Evolutionary conservation across 371 early-diverging fungal genomes (phyloP), one percentile per base, ranked within the genome.

Genomic region (Amoeboaphelidium occidentale): DNA sequence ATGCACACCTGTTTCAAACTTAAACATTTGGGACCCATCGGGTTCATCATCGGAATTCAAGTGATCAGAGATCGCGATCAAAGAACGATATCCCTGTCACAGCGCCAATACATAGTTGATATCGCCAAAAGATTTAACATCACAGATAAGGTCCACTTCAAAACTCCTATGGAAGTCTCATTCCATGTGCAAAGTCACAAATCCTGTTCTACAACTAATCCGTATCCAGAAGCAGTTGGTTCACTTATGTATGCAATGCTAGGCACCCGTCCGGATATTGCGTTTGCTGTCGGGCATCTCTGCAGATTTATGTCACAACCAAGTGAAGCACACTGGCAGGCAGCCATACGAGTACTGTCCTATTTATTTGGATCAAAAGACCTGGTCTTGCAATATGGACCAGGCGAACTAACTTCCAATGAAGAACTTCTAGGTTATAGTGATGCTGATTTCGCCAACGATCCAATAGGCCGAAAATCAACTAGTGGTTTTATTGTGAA

Each of bases 401-500:
- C n/a, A n/a, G n/a, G n/a, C n/a, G 32, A 10, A 2, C 27, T 20
- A 14, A 2, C 25, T 20, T 43, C 39, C 17, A 10, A 32, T 32
- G 39, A 32, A 10, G 49, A 14, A 22, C 24, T 51, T 2, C 3
- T 42, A 14, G 48, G n/a, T 3, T 55, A 57, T 25, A 26, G 24
- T 27, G 55, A 55, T 27, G 4, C 55, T 13, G 26, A 27, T 28
- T 42, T 23, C 12, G 55, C 51, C 49, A 4, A 23, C 14, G 23
- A 48, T n/a, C 43, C 32, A 41, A 27, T 50, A 4, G 48, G 22
- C 27, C 20, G 47, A 10, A 54, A 43, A 43, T 56, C 56, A 2
- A 25, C 48, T 23, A 24, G 55, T 24, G 56, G 56, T 27, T 58
- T 39, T 49, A 25, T 57, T 6, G 13, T 49, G 23, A 25, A 45